These are phyloP conservation scores for Lyophyllum decastes DNA, from an alignment of 768 basidiomycete species.

Conservation along the genomic window DNA sequence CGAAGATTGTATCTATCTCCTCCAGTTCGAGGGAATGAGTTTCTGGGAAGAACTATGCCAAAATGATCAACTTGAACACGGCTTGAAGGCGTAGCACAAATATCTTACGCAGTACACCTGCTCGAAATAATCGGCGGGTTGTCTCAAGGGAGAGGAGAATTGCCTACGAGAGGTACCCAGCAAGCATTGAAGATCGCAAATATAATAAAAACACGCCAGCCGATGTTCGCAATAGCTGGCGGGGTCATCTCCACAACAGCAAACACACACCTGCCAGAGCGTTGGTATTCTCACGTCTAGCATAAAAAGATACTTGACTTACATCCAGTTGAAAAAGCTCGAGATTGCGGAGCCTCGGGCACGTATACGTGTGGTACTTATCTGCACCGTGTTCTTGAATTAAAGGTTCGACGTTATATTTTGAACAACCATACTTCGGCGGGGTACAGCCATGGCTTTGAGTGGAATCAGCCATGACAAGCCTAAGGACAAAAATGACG, in stretches of 20 bases:
- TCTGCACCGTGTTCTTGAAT: slow-evolving; percentile 16
- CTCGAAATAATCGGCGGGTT: background rate
- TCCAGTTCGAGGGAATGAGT: slow-evolving; percentile 41
- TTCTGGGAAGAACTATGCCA: slow-evolving; percentile 30
- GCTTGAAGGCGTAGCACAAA: background rate
- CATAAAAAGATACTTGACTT: background rate
- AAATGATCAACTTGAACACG: background rate
- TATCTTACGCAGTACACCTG: slow-evolving; percentile 17
- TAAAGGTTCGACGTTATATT: background rate
- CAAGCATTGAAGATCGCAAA: slow-evolving; percentile 46
- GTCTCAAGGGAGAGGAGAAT: background rate
- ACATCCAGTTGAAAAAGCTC: slow-evolving; percentile 35
- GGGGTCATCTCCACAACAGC: slow-evolving; percentile 44
- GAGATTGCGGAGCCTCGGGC: slow-evolving; percentile 35
- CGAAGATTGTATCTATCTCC: slow-evolving; percentile 39
- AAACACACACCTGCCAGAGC: slow-evolving; percentile 30
- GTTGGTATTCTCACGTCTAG: background rate
- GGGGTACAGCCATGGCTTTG: slow-evolving; percentile 35
- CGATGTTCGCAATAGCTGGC: slow-evolving; percentile 42
- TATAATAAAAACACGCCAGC: slow-evolving; percentile 45
- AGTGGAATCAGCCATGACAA: background rate
- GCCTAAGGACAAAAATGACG: slow-evolving; percentile 7
- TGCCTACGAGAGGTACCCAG: slow-evolving; percentile 41
- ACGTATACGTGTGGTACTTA: slow-evolving; percentile 39
- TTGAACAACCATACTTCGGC: slow-evolving; percentile 23